Evolutionary conservation across 495 filamentous ascomycete genomes (phyloP), one percentile per base, ranked within the genome.

Genomic region (Melanomma pulvis-pyrius): DNA sequence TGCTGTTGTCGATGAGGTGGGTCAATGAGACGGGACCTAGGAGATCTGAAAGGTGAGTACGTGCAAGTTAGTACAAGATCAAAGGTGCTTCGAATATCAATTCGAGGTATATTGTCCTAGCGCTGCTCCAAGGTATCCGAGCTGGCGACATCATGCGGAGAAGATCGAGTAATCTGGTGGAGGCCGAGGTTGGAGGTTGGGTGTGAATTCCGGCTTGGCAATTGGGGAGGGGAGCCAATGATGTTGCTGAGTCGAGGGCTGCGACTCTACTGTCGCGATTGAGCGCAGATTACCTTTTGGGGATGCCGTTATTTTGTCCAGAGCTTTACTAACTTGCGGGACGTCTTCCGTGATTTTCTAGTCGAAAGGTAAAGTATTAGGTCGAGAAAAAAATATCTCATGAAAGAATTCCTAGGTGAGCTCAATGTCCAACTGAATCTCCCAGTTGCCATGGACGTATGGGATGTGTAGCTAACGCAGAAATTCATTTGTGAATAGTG

Each of bases 191-290:
- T 58, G 39, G 48, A n/a, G 39, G 5, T 48, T 34, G 44, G 29
- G 50, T 1, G 24, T 11, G 46, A 39, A 15, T 52, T 55, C 61
- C 61, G 61, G 53, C 61, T 65, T 65, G 61, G 61, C 61, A 26
- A 6, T n/a, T n/a, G 46, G 24, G 13, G 7, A 8, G 1, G 32
- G 4, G 2, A 17, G 21, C 59, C 29, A 53, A 39, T 21, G n/a
- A 29, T 12, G 12, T 44, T 8, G 48, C 32, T 21, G 55, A 58
- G 36, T 58, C 55, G 55, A 46, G 30, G 36, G 5, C 1, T 21
- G n/a, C 36, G 55, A 58, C 55, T 58, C 55, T 58, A 26, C 13
- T 1, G 24, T 39, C 15, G 8, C 24, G 8, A 19, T 8, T 49
- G 7, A 54, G 29, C 50, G 19, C 24, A 54, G 22, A n/a, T 9